These are phyloP conservation scores for Crithidia fasciculata DNA, from an alignment of 208 protist genomes.

Conservation along the genomic window DNA sequence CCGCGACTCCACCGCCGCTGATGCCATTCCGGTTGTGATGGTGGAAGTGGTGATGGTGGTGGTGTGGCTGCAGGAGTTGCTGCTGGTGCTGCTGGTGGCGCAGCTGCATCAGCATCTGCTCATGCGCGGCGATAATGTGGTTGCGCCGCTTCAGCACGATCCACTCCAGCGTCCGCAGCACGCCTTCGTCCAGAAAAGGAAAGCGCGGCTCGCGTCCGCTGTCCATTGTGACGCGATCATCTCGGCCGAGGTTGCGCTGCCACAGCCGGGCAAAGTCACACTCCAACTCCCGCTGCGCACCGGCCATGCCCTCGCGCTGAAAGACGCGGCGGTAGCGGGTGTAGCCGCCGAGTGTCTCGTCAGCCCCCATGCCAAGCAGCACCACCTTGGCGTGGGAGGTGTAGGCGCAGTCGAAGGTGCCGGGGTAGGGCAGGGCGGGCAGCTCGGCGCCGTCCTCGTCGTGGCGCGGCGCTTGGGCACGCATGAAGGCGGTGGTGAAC, in stretches of 20 bases:
- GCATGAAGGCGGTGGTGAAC: slow-evolving; percentile 57
- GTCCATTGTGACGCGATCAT: slow-evolving; percentile 94
- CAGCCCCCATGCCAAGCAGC: slow-evolving; percentile 95
- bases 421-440: slow-evolving; percentile 29
- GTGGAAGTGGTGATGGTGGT: not conserved
- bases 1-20: not conserved
- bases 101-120: not conserved
- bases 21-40: not conserved
- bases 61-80: slow-evolving; percentile 3
- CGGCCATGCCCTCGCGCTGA: slow-evolving; percentile 57
- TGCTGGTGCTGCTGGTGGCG: not conserved
- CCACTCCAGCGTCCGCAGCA: slow-evolving; percentile 74
- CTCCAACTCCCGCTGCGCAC: slow-evolving; percentile 83
- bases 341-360: slow-evolving; percentile 97
- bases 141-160: slow-evolving; percentile 67
- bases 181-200: slow-evolving; percentile 94
- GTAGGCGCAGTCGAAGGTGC: slow-evolving; percentile 47
- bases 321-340: slow-evolving; percentile 91
- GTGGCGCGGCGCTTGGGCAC: slow-evolving; percentile 1
- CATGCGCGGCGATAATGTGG: slow-evolving; percentile 23
- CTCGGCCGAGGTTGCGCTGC: slow-evolving; percentile 95
- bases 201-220: slow-evolving; percentile 92
- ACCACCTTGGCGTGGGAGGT: slow-evolving; percentile 80
- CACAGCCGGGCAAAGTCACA: slow-evolving; percentile 93
- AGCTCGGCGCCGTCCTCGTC: not conserved